These are phyloP conservation scores for Stromatinia cepivora DNA, from an alignment of 2,329 filamentous ascomycete genomes.

Conservation along the genomic window DNA sequence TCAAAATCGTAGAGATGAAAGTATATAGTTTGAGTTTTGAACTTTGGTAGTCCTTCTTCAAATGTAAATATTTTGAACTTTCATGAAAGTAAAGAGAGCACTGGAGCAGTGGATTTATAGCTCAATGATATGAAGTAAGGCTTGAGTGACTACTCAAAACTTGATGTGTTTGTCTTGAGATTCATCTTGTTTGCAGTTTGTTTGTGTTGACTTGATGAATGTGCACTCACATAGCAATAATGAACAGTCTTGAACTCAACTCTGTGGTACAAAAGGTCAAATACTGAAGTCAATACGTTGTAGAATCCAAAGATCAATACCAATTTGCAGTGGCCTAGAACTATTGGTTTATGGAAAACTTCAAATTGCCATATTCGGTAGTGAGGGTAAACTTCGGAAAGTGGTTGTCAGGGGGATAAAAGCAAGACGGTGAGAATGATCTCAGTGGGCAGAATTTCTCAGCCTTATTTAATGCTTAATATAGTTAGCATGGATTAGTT, in stretches of 20 bases:
- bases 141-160: background rate
- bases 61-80: background rate
- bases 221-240: background rate
- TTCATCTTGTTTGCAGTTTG: background rate
- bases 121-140: background rate
- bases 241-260: background rate
- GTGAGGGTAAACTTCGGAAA: conserved; percentile 4
- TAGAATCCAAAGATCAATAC: background rate
- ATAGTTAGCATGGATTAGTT: conserved; percentile 5
- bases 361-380: background rate
- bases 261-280: background rate
- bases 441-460: background rate
- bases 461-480: background rate
- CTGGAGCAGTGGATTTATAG: background rate
- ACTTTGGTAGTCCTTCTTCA: background rate
- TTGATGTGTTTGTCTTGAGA: background rate
- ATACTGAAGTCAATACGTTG: background rate
- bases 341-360: background rate
- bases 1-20: background rate
- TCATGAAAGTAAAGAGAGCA: background rate
- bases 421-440: background rate
- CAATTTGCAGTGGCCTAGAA: background rate
- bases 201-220: background rate
- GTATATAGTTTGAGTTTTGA: background rate
- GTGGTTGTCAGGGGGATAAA: conserved; percentile 11